Conservation (phyloP, 768 basidiomycete species). For the Pholiota conissans region DNA sequence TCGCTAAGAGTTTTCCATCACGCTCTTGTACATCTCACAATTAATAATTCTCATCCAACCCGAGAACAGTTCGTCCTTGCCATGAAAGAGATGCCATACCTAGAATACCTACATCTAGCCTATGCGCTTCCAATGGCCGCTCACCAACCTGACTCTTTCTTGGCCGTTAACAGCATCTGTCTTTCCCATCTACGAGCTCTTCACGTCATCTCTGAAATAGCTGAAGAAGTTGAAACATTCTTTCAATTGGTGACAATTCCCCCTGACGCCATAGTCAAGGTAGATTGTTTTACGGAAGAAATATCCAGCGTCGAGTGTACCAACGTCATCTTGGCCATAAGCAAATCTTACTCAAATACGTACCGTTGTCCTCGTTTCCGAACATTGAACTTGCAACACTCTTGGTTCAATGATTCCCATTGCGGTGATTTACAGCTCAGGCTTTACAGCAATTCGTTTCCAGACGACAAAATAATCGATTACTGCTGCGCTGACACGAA, state of each 20-base stretch:
- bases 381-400: no score
- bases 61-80: not conserved
- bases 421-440: no score
- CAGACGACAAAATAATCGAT: not conserved
- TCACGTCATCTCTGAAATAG: not conserved
- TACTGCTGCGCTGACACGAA: not conserved
- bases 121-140: not conserved
- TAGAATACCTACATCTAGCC: not conserved
- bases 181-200: not conserved
- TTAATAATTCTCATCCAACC: not conserved
- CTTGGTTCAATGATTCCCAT: no score
- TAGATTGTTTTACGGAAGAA: not conserved
- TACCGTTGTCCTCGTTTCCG: not conserved
- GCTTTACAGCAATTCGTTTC: no score
- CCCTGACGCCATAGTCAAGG: not conserved
- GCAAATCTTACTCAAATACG: not conserved
- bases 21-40: not conserved
- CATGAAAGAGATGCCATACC: not conserved
- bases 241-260: not conserved
- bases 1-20: not conserved
- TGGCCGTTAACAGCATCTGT: not conserved
- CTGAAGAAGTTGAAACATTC: not conserved
- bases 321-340: not conserved
- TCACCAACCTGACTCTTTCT: not conserved
- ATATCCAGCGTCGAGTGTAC: not conserved